Conservation (phyloP, 768 basidiomycete genomes). For the Amanita rubescens region DNA sequence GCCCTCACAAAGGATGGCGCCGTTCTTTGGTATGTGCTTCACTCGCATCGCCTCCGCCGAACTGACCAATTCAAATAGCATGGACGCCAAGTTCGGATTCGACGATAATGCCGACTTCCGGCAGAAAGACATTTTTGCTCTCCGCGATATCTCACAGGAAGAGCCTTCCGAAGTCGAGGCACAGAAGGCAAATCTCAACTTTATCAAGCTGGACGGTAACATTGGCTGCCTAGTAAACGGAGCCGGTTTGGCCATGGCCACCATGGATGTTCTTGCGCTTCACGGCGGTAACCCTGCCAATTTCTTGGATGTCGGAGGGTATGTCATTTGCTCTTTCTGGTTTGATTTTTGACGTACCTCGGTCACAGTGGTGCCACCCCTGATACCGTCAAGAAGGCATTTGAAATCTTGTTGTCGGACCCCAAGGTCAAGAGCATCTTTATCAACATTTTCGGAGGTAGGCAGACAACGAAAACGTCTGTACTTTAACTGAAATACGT, state of each 20-base stretch:
- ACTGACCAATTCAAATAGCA: constrained; percentile 42
- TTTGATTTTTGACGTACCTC: neutral
- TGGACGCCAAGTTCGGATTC: constrained; percentile 99
- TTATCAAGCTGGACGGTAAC: constrained; percentile 97
- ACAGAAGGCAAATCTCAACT: constrained; percentile 92
- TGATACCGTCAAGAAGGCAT: constrained; percentile 99
- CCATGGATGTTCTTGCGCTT: constrained; percentile 97
- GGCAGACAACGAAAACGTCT: constrained; percentile 11
- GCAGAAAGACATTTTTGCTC: constrained; percentile 79
- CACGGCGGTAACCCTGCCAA: constrained; percentile 98
- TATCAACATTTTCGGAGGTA: constrained; percentile 95
- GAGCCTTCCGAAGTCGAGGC: constrained; percentile 97
- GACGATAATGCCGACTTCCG: constrained; percentile 99
- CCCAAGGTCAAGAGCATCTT: constrained; percentile 96
- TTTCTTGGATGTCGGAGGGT: constrained; percentile 98
- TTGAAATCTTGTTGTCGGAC: constrained; percentile 87
- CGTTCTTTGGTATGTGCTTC: constrained; percentile 76
- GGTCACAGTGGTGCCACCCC: constrained; percentile 82
- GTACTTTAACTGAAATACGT: neutral
- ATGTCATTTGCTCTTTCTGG: constrained; percentile 12
- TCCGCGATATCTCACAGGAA: constrained; percentile 92
- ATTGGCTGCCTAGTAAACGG: constrained; percentile 98
- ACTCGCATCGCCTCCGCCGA: constrained; percentile 1
- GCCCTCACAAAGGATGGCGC: constrained; percentile 86
- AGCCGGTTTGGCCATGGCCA: constrained; percentile 98